phyloP scores from a whole-genome alignment of 345 rosid species.

The Theobroma cacao region DNA sequence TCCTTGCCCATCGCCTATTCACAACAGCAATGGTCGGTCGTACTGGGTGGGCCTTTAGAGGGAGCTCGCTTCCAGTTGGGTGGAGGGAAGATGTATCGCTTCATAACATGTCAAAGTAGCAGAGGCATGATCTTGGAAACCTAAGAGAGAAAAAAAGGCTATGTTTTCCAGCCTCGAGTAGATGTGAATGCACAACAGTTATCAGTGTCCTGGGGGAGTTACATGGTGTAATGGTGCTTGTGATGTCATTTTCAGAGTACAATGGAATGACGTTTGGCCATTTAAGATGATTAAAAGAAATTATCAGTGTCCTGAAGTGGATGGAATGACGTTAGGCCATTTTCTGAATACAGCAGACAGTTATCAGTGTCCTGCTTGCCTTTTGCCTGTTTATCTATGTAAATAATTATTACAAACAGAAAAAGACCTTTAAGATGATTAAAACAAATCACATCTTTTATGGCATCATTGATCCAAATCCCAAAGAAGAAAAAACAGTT shows the following conservation, averaged over 20 bases:
- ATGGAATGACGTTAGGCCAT: not conserved
- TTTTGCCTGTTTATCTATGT: not conserved
- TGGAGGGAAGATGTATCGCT: not conserved
- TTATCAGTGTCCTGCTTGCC: not conserved
- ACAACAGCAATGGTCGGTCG: conserved; percentile 94
- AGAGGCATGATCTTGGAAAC: not conserved
- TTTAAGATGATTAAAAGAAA: too few species aligned
- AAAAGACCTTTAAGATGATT: not conserved
- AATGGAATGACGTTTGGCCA: too few species aligned
- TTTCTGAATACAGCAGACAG: too few species aligned
- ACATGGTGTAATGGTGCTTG: too few species aligned
- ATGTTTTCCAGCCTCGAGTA: not conserved
- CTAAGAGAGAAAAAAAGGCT: not conserved
- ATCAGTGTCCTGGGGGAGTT: too few species aligned
- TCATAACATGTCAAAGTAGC: not conserved
- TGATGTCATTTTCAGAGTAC: too few species aligned
- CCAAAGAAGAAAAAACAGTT: not conserved
- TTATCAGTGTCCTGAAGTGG: not conserved
- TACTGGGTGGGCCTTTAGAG: conserved; percentile 92
- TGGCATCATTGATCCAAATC: not conserved
- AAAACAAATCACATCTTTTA: not conserved
- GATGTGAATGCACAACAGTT: not conserved
- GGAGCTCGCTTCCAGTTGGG: not conserved
- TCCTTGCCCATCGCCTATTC: conserved; percentile 62
- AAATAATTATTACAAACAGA: not conserved